A percentile compares a stretch with the other conserved stretches of the same genome.
These are phyloP conservation scores for Colletotrichum tropicicola DNA, from an alignment of 2,329 filamentous ascomycete genomes.

Conservation along the genomic window DNA sequence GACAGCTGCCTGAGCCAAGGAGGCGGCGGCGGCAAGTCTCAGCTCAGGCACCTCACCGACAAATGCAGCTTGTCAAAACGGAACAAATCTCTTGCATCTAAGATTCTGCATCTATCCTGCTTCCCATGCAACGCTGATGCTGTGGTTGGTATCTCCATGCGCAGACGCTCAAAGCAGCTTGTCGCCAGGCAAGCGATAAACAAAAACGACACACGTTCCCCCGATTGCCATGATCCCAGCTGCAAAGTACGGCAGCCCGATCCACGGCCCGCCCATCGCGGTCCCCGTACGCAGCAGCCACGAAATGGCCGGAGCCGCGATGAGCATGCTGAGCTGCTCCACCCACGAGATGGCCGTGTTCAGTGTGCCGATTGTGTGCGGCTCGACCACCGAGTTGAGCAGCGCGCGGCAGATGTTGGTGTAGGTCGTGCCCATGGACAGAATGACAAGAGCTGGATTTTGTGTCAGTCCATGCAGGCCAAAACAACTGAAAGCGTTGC, in stretches of 20 bases:
- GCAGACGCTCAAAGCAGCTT: constrained; percentile 7
- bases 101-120: background rate
- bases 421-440: constrained; percentile 56
- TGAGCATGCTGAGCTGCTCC: constrained; percentile 57
- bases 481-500: too few relatives aligned
- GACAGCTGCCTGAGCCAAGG: background rate
- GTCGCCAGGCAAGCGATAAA: constrained; percentile 36
- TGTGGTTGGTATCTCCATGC: too few relatives aligned
- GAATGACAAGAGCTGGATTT: constrained; percentile 49
- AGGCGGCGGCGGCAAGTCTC: background rate
- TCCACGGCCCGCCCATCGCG: constrained; percentile 54
- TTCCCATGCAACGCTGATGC: background rate
- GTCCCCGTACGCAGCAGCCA: constrained; percentile 56
- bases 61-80: background rate
- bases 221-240: constrained; percentile 43
- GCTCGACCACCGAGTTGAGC: constrained; percentile 62
- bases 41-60: too few relatives aligned
- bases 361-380: constrained; percentile 61
- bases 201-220: constrained; percentile 40
- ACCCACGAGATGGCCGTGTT: constrained; percentile 61
- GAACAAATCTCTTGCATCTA: background rate
- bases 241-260: constrained; percentile 59
- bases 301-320: constrained; percentile 56
- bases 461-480: background rate
- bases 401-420: constrained; percentile 54